Conservation (phyloP, 2,329 filamentous ascomycete genomes). For the Curvularia sp. region DNA sequence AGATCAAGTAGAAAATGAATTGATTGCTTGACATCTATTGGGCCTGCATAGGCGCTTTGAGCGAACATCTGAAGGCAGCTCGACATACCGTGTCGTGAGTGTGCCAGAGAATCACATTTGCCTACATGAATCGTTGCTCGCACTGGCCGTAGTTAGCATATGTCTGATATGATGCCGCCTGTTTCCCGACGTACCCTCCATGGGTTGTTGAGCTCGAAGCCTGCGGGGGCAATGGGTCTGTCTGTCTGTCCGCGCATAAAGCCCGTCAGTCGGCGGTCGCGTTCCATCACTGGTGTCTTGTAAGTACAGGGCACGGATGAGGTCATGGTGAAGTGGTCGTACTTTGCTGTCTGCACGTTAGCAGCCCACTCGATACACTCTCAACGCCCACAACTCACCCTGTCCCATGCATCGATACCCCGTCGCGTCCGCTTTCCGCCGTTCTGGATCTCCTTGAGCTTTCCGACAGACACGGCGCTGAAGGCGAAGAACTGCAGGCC, state of each 20-base stretch:
- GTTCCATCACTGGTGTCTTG: constrained; percentile 67
- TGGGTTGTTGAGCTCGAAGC: constrained; percentile 72
- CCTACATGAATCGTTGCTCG: constrained; percentile 50
- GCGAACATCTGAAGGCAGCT: background rate
- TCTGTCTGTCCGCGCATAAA: constrained; percentile 68
- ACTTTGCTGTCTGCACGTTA: constrained; percentile 63
- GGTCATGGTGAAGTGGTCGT: constrained; percentile 48
- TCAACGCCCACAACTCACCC: constrained; percentile 55
- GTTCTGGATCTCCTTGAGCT: constrained; percentile 67
- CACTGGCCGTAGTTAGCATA: constrained; percentile 46
- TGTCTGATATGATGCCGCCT: background rate
- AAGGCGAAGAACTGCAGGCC: constrained; percentile 65
- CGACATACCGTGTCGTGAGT: constrained; percentile 1
- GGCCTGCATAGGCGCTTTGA: constrained; percentile 2
- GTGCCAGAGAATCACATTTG: constrained; percentile 1
- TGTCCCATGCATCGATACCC: constrained; percentile 69
- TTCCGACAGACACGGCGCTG: constrained; percentile 64
- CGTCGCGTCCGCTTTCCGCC: constrained; percentile 68
- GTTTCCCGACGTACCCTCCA: constrained; percentile 64
- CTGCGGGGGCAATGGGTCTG: constrained; percentile 63
- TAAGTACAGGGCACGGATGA: constrained; percentile 39
- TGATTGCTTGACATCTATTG: constrained; percentile 26
- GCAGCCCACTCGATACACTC: constrained; percentile 34
- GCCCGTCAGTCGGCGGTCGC: constrained; percentile 69
- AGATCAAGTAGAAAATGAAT: constrained; percentile 39